Conservation (phyloP, 495 filamentous ascomycete species). For the Parathielavia hyrcaniae region DNA sequence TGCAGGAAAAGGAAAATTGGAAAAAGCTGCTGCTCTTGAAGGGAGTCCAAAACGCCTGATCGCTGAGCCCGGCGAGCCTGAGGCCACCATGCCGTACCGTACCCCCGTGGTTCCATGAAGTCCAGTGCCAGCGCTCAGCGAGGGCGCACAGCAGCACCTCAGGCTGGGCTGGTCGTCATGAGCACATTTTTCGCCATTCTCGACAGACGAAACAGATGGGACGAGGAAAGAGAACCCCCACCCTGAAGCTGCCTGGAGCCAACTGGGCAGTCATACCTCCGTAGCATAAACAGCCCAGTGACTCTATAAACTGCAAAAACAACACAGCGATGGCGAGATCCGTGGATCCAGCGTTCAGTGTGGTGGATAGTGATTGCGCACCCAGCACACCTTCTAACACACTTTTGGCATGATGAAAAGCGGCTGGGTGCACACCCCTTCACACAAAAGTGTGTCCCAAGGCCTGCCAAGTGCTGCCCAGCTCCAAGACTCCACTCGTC, state of each 20-base stretch:
- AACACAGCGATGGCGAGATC: not conserved
- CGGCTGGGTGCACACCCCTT: slow-evolving; percentile 8
- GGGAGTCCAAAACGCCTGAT: slow-evolving; percentile 18
- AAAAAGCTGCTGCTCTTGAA: not conserved
- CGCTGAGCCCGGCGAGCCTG: slow-evolving; percentile 19
- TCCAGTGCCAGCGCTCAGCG: too few relatives aligned
- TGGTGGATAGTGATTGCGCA: slow-evolving; percentile 14
- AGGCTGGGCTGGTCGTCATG: slow-evolving; percentile 11
- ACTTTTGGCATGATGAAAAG: slow-evolving; percentile 6
- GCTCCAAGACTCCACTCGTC: slow-evolving; percentile 21
- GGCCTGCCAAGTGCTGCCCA: slow-evolving; percentile 21
- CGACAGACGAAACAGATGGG: slow-evolving; percentile 8
- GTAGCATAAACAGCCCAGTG: slow-evolving; percentile 6
- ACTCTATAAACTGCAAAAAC: not conserved
- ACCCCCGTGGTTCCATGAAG: not conserved
- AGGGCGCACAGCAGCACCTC: slow-evolving; percentile 1
- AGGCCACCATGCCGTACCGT: slow-evolving; percentile 15
- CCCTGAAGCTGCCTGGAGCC: not conserved
- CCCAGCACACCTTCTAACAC: slow-evolving; percentile 16
- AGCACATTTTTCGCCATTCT: slow-evolving; percentile 5
- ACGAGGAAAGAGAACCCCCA: slow-evolving; percentile 8
- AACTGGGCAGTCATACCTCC: slow-evolving; percentile 7
- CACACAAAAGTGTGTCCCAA: not conserved
- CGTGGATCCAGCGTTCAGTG: not conserved
- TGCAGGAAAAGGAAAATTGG: not conserved